Base-by-base conservation (phyloP, 2,329 filamentous ascomycete species). In the Thielaviopsis euricoi region DNA sequence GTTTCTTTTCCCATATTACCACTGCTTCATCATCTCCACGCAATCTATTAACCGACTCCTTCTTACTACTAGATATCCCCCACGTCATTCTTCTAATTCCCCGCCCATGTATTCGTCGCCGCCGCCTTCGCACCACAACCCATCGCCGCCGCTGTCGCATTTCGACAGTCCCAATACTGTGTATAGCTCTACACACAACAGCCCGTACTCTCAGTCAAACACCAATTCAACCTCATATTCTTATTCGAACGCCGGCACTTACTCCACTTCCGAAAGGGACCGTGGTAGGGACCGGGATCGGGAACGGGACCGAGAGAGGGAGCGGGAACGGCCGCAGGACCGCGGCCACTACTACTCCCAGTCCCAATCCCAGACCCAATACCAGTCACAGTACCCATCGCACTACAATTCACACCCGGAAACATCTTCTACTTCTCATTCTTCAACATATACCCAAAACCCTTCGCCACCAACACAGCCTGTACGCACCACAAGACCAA, bases 81-180 rank as follows among this genome's bases (percentile, higher is more conserved):
- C 26, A 46, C 55, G 52, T 26, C 52, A 58, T 26, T 40, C 58
- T 15, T 53, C 26, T 29, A 53, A 56, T 53, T 59, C 58, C 22
- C 50, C 54, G 40, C 54, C 54, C n/a, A 59, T 60, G 58, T 50
- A 60, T 60, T 58, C 55, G 29, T 53, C 55, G 13, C 55, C 54
- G 17, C 55, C 54, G 22, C 29, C 57, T 19, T 55, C 57, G 3
- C 53, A 59, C 17, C 53, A 59, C 13, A 52, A 52, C 52, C n/a
- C 54, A 9, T 29, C 58, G 21, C 33, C 58, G 33, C 58, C 58
- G 19, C 52, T 52, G 12, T 51, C 58, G 3, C 58, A 58, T 25
- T 54, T 52, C 13, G 58, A 58, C 23, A 37, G 37, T 54, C 48
- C 54, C 9, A 57, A 33, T 50, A 56, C 33, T 46, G 52, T 49